Evolutionary conservation across 2,329 filamentous ascomycete genomes (phyloP).

Genomic region (Fusarium proliferatum): DNA sequence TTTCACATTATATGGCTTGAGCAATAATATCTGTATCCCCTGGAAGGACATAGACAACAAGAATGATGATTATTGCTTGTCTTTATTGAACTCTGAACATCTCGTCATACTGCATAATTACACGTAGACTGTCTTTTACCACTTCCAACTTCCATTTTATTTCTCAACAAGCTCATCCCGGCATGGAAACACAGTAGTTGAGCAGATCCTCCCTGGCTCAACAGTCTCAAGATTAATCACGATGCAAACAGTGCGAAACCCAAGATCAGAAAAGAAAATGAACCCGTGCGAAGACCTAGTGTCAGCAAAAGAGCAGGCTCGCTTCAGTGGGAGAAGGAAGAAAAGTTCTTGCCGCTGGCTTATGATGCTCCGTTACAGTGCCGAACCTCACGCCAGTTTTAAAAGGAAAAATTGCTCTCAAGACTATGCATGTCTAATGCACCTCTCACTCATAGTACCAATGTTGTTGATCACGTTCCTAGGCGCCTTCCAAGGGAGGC

Average conservation of each 20-base stretch:
- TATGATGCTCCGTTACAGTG: conserved; percentile 9
- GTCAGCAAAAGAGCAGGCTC: conserved; percentile 1
- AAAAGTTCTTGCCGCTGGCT: not conserved
- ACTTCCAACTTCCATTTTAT: not conserved
- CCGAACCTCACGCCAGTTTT: conserved; percentile 17
- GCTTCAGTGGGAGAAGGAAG: not conserved
- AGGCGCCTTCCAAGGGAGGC: conserved; percentile 65
- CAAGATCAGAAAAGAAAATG: conserved; percentile 1
- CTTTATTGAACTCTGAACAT: conserved; percentile 22
- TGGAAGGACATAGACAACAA: not conserved
- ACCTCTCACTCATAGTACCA: conserved; percentile 1
- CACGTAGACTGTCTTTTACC: conserved; percentile 16
- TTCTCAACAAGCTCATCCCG: not conserved
- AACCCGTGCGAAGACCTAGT: not conserved
- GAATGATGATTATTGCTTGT: conserved; percentile 31
- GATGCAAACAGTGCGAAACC: conserved; percentile 15
- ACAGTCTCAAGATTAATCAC: conserved; percentile 28
- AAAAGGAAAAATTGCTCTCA: not conserved
- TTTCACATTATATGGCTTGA: not conserved
- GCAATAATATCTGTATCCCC: not conserved
- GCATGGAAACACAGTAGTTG: conserved; percentile 1
- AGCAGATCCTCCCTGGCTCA: conserved; percentile 8
- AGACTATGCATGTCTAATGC: not conserved
- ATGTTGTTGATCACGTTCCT: conserved; percentile 19
- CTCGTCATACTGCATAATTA: conserved; percentile 37